These are phyloP conservation scores for Polyporus arcularius DNA, from an alignment of 768 basidiomycete genomes.

Conservation along the genomic window DNA sequence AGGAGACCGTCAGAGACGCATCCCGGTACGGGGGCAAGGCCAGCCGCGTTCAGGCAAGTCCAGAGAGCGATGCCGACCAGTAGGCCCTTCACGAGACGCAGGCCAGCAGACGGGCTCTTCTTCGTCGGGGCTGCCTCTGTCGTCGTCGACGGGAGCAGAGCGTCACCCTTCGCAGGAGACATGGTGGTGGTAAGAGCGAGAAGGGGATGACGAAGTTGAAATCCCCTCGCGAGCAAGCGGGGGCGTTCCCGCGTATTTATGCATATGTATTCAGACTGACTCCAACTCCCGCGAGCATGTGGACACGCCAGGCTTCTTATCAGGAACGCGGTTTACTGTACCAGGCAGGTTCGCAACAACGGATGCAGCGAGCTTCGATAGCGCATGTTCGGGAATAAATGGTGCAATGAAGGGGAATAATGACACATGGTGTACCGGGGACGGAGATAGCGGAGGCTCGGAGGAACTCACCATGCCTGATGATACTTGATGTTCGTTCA, in stretches of 20 bases:
- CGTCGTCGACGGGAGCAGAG: slow-evolving; percentile 1
- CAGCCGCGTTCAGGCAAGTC: slow-evolving; percentile 5
- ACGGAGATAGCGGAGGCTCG: background rate
- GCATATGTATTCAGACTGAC: too few relatives aligned
- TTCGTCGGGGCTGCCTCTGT: slow-evolving; percentile 2
- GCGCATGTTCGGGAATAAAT: too few relatives aligned
- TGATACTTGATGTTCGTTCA: too few relatives aligned
- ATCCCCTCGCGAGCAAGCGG: background rate
- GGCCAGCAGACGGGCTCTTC: slow-evolving; percentile 5
- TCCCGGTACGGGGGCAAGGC: background rate
- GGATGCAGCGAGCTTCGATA: too few relatives aligned
- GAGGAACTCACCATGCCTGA: too few relatives aligned
- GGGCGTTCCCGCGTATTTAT: background rate
- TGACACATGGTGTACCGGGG: background rate
- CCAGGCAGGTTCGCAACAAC: too few relatives aligned
- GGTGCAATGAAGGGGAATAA: too few relatives aligned
- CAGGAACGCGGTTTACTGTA: too few relatives aligned
- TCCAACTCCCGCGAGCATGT: too few relatives aligned
- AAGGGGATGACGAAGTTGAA: background rate
- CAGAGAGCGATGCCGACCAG: slow-evolving; percentile 5
- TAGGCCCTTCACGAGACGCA: slow-evolving; percentile 12
- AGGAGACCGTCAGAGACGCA: background rate
- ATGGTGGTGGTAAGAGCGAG: slow-evolving; percentile 11
- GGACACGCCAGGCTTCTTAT: too few relatives aligned
- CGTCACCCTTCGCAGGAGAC: slow-evolving; percentile 9